Evolutionary conservation across 805 yeast species (phyloP).

Genomic region (Danielia reshetovae): DNA sequence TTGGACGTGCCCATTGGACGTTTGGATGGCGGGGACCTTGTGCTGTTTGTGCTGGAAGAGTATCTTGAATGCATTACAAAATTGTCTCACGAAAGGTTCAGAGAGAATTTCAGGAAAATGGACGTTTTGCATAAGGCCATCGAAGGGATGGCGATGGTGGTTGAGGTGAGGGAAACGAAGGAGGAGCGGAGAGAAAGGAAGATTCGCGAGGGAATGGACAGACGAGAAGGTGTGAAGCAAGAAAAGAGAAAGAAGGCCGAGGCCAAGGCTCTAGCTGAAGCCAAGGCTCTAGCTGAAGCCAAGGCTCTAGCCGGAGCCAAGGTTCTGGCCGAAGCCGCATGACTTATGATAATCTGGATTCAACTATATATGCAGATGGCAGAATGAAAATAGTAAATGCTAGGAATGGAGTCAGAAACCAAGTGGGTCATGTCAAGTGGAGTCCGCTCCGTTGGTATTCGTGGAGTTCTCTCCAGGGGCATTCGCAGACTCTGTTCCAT

Average conservation of each 20-base stretch:
- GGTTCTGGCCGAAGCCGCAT: too few species aligned
- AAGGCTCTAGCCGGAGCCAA: too few species aligned
- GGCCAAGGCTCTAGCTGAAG: too few species aligned
- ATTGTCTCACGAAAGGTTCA: constrained; percentile 59
- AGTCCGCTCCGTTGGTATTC: too few species aligned
- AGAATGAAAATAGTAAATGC: too few species aligned
- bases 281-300: too few species aligned
- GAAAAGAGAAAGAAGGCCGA: constrained; percentile 10
- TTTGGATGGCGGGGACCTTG: constrained; percentile 27
- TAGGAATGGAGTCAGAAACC: too few species aligned
- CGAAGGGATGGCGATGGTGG: constrained; percentile 21
- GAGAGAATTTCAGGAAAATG: constrained; percentile 60
- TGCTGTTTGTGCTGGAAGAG: constrained; percentile 45
- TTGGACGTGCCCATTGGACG: constrained; percentile 77
- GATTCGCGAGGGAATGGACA: constrained; percentile 43
- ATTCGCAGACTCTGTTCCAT: too few species aligned
- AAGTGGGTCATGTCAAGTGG: too few species aligned
- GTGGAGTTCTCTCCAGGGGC: too few species aligned
- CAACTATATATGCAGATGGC: too few species aligned
- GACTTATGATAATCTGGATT: too few species aligned
- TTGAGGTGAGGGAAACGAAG: constrained; percentile 41
- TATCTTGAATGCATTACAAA: constrained; percentile 52
- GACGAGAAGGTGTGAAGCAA: constrained; percentile 16
- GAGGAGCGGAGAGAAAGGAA: constrained; percentile 56
- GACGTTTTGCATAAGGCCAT: constrained; percentile 44